Evolutionary conservation across 1,284 basidiomycete genomes (phyloP).

Genomic region (Heterobasidion occidentale): DNA sequence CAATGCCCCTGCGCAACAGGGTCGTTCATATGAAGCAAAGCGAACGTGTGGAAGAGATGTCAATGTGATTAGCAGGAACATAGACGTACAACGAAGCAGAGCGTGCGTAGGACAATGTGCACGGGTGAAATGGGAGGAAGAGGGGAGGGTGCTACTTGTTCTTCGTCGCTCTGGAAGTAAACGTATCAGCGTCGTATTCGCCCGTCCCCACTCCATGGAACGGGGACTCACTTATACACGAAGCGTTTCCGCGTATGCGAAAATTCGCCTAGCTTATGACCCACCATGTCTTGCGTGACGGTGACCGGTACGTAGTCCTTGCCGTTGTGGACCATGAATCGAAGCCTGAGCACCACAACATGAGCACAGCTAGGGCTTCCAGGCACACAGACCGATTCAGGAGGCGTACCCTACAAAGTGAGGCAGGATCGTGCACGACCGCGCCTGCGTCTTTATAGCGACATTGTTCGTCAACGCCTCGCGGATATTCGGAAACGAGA

Average conservation of each 20-base stretch:
- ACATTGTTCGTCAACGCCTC: conserved; percentile 80
- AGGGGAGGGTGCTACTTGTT: conserved; percentile 18
- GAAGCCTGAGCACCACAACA: conserved; percentile 39
- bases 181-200: not conserved
- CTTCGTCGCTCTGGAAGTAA: conserved; percentile 21
- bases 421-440: conserved; percentile 90
- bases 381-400: not conserved
- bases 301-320: conserved; percentile 83
- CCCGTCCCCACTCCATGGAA: not conserved
- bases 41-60: no score
- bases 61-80: no score
- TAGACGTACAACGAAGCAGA: not conserved
- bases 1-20: no score
- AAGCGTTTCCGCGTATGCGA: conserved; percentile 79
- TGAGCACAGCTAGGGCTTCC: not conserved
- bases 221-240: conserved; percentile 56
- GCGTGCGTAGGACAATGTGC: not conserved
- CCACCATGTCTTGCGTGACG: conserved; percentile 96
- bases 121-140: not conserved
- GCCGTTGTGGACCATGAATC: conserved; percentile 93
- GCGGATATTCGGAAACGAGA: conserved; percentile 86
- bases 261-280: conserved; percentile 97
- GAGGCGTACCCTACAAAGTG: conserved; percentile 81
- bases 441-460: conserved; percentile 84
- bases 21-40: no score